phyloP scores from a whole-genome alignment of 225 moss, liverwort and hornwort genomes.

The Sphagnum contortum region DNA sequence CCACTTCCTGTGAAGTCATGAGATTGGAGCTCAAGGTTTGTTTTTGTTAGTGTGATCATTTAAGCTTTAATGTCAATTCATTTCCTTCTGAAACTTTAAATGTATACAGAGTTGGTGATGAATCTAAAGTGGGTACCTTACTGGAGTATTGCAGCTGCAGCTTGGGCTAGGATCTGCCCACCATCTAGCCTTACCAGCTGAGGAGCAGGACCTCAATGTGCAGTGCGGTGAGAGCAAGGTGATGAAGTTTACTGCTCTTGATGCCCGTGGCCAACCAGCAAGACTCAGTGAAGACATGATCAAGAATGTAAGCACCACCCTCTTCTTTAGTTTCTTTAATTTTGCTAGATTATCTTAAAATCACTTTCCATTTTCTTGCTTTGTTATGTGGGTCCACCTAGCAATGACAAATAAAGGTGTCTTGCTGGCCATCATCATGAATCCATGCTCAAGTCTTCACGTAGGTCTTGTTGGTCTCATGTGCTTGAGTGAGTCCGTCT shows the following conservation, averaged over 20 bases:
- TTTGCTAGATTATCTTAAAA: background rate
- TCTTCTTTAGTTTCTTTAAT: background rate
- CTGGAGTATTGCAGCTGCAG: slow-evolving; percentile 28
- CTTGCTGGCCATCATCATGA: no score
- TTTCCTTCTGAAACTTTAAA: no score
- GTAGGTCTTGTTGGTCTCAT: no score
- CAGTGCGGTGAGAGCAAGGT: slow-evolving; percentile 20
- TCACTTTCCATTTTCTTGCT: background rate
- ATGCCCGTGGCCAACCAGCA: slow-evolving; percentile 24
- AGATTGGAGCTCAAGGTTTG: no score
- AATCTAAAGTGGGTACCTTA: background rate
- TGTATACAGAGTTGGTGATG: background rate
- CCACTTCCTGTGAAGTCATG: no score
- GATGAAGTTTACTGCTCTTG: slow-evolving; percentile 41
- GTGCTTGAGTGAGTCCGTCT: no score
- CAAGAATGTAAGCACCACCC: slow-evolving; percentile 8
- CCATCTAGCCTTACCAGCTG: slow-evolving; percentile 17
- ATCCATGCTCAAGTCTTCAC: no score
- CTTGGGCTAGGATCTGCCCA: slow-evolving; percentile 31
- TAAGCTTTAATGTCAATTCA: no score
- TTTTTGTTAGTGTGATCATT: no score
- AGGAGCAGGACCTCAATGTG: slow-evolving; percentile 12
- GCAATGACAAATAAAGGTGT: no score
- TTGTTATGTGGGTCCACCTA: no score
- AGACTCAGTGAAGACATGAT: slow-evolving; percentile 13